Percentiles rank a stretch among this genome's conserved stretches.
phyloP scores from a whole-genome alignment of 2,329 filamentous ascomycete genomes.

The Talaromyces amestolkiae region DNA sequence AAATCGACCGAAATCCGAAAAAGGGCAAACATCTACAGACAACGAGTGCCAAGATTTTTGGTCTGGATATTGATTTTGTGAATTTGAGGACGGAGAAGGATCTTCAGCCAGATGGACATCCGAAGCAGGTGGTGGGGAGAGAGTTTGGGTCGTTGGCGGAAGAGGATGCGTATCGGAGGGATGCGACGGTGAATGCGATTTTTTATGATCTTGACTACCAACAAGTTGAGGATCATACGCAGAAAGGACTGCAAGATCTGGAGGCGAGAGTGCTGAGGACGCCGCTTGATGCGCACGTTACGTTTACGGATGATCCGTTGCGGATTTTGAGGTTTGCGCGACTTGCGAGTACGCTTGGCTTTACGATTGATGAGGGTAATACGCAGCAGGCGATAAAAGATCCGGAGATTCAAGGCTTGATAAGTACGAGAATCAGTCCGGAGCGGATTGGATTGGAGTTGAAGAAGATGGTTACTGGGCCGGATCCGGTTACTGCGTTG shows the following conservation, averaged over 20 bases:
- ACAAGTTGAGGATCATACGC: conserved; percentile 3
- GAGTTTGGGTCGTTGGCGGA: neutral
- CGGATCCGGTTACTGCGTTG: conserved; percentile 10
- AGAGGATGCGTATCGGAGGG: conserved; percentile 12
- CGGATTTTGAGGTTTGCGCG: conserved; percentile 5
- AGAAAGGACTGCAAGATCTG: neutral
- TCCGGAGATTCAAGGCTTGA: neutral
- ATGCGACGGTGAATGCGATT: conserved; percentile 12
- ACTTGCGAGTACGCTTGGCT: conserved; percentile 10
- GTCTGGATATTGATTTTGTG: conserved; percentile 13
- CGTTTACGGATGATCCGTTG: conserved; percentile 13
- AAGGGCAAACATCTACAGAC: conserved; percentile 14
- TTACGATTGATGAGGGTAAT: conserved; percentile 9
- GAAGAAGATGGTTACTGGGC: conserved; percentile 12
- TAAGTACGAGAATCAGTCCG: neutral
- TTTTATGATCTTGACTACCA: conserved; percentile 10
- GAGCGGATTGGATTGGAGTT: conserved; percentile 11
- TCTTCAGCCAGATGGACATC: neutral
- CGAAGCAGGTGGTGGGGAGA: neutral
- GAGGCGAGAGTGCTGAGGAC: neutral
- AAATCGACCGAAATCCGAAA: conserved; percentile 3
- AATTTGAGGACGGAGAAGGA: conserved; percentile 4
- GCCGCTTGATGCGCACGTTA: conserved; percentile 7
- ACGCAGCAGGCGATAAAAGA: conserved; percentile 4
- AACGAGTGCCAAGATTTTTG: conserved; percentile 11